Evolutionary conservation across 2,329 filamentous ascomycete genomes (phyloP), one percentile per base, ranked within the genome.

Genomic region (Fusarium euwallaceae): DNA sequence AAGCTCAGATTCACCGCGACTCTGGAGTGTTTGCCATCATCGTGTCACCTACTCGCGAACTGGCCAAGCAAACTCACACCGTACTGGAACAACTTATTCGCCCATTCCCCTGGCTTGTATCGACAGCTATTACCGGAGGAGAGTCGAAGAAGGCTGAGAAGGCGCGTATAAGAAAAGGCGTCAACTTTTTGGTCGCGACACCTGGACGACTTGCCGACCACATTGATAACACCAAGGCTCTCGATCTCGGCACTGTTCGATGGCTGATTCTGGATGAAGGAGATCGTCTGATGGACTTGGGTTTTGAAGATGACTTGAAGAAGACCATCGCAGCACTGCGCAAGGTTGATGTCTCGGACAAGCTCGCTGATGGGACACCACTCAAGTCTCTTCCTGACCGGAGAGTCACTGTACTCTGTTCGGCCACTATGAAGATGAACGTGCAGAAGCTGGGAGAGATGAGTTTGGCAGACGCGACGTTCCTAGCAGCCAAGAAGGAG

Each of bases 201-300:
- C 97, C 97, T 0, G 97, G 97, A 79, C 91, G 97, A 71, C 86
- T 99, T 68, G 93, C 92, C 5, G 97, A 99, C 85, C 97, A 99
- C 83, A 85, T 99, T 58, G 93, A 97, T 77, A 95, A 98, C 80
- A 99, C 97, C 1, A 92, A 98, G 82, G 95, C 92, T 0, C 86
- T 99, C 62, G 94, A 97, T 74, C 91, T 98, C 45, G 94, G 93
- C 78, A 95, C 93, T 24, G 96, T 98, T 6, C 89, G 96, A 69
- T 99, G 97, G 97, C 86, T 99, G 27, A 92, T 99, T 3, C 88
- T 99, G 7, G 97, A 99, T 78, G 97, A 99, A 83, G 97, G 97
- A 34, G 97, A 99, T 87, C 90, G 97, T n/a, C 86, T 99, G 81
- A 98, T 99, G 96, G 97, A 99, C 80, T 89, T 98, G 79, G 97